Base-by-base conservation (phyloP, 768 basidiomycete genomes). In the Mycena venus region DNA sequence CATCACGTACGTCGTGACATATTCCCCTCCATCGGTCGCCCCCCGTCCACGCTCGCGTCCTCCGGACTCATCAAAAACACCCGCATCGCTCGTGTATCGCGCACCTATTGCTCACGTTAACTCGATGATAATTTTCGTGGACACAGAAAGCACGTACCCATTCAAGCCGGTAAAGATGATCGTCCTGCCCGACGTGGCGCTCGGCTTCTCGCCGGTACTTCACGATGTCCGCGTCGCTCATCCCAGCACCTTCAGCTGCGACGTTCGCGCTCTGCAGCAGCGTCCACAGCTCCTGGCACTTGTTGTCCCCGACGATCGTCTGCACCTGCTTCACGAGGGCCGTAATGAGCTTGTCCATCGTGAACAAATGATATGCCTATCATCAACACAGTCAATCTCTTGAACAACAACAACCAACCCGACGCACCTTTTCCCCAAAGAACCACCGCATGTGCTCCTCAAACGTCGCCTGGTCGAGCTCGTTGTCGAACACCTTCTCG, bases 381-480 rank as follows among this genome's bases (percentile, higher is more conserved):
- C 78, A 86, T 76, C 77, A 87, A 84, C 82, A 82, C 32, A 74
- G 73, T 81, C 59, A 79, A 74, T 72, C 44, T 59, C 36, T 29
- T n/a, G 27, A 51, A 69, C 53, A 75, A 55, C 25, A 27, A 40
- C 17, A 17, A 8, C 38, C 31, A 17, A 64, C 72, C 44, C 74
- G 59, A 65, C 88, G 75, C 83, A 94, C 94, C 90, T 93, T 93
- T 73, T 92, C 96, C 36, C 95, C 95, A 85, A 96, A 97, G 85
- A 97, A 95, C 91, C 96, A 95, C 75, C 98, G 87, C 91, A 99
- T 92, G 79, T 96, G 95, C 82, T 99, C 98, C 82, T 99, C 98
- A 79, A 97, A 99, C 25, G 92, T 91, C n/a, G 89, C 85, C 80
- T 94, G 95, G 82, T 99, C 98, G 72, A 99, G 88, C 80, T 99